Evolutionary conservation across 23 red algal species (phyloP), one percentile per base, ranked within the genome.

Genomic region (Gracilaria gracilis): DNA sequence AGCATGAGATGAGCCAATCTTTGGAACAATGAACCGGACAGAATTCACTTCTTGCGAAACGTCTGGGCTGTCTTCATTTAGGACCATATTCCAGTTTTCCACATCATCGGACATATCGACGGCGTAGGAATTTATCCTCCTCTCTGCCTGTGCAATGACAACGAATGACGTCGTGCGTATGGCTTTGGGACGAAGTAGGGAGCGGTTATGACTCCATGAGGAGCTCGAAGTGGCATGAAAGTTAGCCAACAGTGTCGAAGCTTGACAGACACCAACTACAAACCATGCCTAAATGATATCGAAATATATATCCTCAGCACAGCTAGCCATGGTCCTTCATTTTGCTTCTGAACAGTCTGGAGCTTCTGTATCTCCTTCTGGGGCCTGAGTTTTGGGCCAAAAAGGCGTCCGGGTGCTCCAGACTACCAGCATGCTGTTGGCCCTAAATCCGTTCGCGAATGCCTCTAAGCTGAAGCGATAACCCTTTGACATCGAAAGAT

Each of bases 11-110:
- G 40, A 37, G 11, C 25, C 25, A 17, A 31, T 14, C 6, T 57
- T 53, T 21, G 84, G 84, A 38, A 87, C 47, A 9, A 57, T 15
- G 67, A 87, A 87, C n/a, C 67, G 64, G 37, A 87, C 67, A 0
- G 84, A 87, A 50, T 87, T 87, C 25, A 87, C 84, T 20, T 73
- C 72, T 28, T 77, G 40, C 38, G 46, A 31, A 47, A 87, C 61
- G 44, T 20, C 49, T 28, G 69, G 69, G 32, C 54, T 71, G 17
- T 76, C 67, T 16, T 75, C 13, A 54, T 74, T 62, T 28, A 48
- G 32, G 1, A 49, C 40, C 4, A 42, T 55, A 32, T 61, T 82
- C 79, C 58, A 61, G 39, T 62, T 34, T 27, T 61, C 79, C 39
- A 24, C 54, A 38, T 82, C 79, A 44, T 42, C 37, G 29, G 53